Base-by-base conservation (phyloP, 2,329 filamentous ascomycete genomes). In the Geosmithia morbida region DNA sequence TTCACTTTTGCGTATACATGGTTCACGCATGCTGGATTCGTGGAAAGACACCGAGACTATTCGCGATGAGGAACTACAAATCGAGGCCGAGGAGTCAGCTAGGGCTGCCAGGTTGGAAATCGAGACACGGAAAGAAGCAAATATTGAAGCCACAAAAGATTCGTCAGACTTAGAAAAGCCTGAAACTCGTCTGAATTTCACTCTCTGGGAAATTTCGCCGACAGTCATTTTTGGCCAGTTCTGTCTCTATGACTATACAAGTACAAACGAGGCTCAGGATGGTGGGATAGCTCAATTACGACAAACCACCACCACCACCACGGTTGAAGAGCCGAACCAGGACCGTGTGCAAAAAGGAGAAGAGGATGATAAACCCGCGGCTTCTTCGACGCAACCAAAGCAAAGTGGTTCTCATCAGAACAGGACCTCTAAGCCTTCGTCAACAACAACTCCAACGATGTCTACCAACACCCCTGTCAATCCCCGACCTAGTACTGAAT, bases 1-100 rank as follows among this genome's bases (percentile, higher is more conserved):
- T 16, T 96, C 90, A 50, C 66, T 98, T 17, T 70, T 98, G 47
- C 79, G 92, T 48, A 85, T 98, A 5, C 92, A 98, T 63, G 92
- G 92, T 7, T 95, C 90, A 0, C 92, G 95, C 70, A 85, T 98
- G 81, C 79, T 97, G 56, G 88, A 98, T 60, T 89, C 90, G 48
- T 87, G 85, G 68, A 87, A 90, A 59, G 85, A 94, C 48, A 82
- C 85, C 48, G 87, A 94, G 53, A 69, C 72, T 41, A 69, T 73
- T 16, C 76, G 77, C 48, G 76, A 81, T n/a, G 79, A 84, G 16
- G 76, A 79, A 17, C 70, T 77, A 30, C 65, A 68, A 64, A 45
- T 53, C 68, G 50, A 58, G 13, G 46, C 54, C 41, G 46, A 60
- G 52, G 19, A 42, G 8, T 13, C 16, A 2, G 39, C 39, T 18